Evolutionary conservation across 108 stramenopile species (phyloP).

Genomic region (Tribonema minus): DNA sequence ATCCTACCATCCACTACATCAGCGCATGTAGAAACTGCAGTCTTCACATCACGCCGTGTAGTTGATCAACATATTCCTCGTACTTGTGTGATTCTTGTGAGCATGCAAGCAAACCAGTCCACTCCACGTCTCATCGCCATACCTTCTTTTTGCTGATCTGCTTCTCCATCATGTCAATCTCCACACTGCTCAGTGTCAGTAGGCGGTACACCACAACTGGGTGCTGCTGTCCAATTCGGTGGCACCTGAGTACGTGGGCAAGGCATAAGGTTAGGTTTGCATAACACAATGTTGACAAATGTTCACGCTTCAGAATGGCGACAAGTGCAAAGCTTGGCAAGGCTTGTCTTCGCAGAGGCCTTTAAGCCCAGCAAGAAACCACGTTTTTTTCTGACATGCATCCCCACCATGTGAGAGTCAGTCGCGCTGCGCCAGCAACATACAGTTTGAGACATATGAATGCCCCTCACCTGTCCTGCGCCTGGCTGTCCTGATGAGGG

Average conservation of each 20-base stretch:
- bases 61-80: too few relatives aligned
- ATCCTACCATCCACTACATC: conserved; percentile 92
- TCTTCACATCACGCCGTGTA: too few relatives aligned
- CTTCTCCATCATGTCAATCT: conserved; percentile 97
- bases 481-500: conserved; percentile 92
- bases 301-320: background rate
- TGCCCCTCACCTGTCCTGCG: background rate
- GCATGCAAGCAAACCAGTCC: too few relatives aligned
- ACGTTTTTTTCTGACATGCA: background rate
- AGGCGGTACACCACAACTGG: conserved; percentile 93
- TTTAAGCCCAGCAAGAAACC: background rate
- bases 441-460: background rate
- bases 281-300: background rate
- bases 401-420: background rate
- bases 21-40: too few relatives aligned
- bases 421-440: background rate
- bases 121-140: too few relatives aligned
- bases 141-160: conserved; percentile 36
- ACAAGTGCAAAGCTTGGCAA: background rate
- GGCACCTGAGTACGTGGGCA: conserved; percentile 77
- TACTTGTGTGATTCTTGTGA: too few relatives aligned
- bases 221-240: conserved; percentile 87
- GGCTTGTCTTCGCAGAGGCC: background rate
- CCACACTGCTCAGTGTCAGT: conserved; percentile 85
- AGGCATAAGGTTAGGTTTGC: background rate